Base-by-base conservation (phyloP, 495 filamentous ascomycete genomes). In the Niebla homalea region DNA sequence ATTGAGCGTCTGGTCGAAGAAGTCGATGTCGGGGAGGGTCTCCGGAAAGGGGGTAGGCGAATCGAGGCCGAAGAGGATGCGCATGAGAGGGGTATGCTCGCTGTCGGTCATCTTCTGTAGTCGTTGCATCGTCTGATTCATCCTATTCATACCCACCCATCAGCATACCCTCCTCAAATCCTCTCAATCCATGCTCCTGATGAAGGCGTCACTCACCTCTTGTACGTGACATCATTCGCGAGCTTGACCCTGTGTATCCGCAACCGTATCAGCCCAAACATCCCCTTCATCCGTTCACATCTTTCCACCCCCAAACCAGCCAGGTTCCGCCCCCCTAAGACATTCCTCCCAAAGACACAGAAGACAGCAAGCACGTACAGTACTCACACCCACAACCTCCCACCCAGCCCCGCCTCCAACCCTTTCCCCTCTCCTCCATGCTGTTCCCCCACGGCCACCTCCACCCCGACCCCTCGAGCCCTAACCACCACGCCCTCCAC, bases 171-270 rank as follows among this genome's bases (percentile, higher is more conserved):
- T 36, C 41, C 12, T 5, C 19, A n/a, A n/a, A 12, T n/a, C 2
- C 19, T 1, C 19, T 18, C 18, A 12, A 2, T 1, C 20, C 3
- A 12, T 22, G 19, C n/a, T 36, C 23, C 29, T 10, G n/a, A 18
- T 21, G 2, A 10, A 20, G 15, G 22, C 41, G 36, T 53, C 14
- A 36, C 64, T 54, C 69, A 86, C 83, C 88, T 73, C 67, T 84
- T 77, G 66, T 84, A 89, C 36, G 89, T 95, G 55, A 95, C 82
- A 68, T 97, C 93, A 66, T 97, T 94, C 15, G 92, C 88, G 59
- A 97, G 68, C 70, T 97, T 97, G 19, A 98, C 81, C 39, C 79
- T 82, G 55, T 19, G 47, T 55, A 7, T 55, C 58, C 5, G 48
- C 29, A 47, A 21, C 46, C 42, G 48, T 26, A 57, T 48, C 48